A percentile compares a stretch with the other conserved stretches of the same genome.
These are phyloP conservation scores for Mortierella sp. DNA, from an alignment of 371 early-diverging fungal genomes.

Conservation along the genomic window DNA sequence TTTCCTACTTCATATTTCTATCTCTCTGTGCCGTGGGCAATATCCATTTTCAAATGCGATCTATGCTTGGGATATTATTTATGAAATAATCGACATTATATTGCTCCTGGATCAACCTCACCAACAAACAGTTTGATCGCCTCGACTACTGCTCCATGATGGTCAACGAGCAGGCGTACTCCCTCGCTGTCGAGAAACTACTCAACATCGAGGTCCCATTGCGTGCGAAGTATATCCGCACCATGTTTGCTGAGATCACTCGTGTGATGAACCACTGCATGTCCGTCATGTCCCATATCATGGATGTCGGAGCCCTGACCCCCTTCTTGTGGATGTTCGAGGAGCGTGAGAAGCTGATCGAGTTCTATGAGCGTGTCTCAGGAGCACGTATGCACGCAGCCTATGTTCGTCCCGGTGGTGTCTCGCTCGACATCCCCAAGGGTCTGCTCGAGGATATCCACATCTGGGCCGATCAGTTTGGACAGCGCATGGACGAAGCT, in stretches of 20 bases:
- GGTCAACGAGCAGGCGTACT: conserved; percentile 95
- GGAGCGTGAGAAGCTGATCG: conserved; percentile 98
- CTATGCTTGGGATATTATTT: no score
- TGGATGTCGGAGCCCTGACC: conserved; percentile 98
- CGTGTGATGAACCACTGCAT: conserved; percentile 98
- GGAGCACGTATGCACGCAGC: conserved; percentile 99
- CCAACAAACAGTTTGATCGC: conserved; percentile 82
- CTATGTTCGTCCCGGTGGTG: conserved; percentile 98
- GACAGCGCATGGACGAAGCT: conserved; percentile 91
- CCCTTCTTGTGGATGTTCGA: conserved; percentile 99
- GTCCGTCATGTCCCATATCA: conserved; percentile 95
- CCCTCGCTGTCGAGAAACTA: conserved; percentile 96
- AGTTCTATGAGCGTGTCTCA: conserved; percentile 98
- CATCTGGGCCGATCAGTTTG: conserved; percentile 91
- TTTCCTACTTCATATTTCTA: no score
- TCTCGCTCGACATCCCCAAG: conserved; percentile 91
- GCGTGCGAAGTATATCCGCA: conserved; percentile 96
- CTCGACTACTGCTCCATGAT: conserved; percentile 99
- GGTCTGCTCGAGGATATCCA: conserved; percentile 96
- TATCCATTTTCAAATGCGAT: no score
- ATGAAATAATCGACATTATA: no score
- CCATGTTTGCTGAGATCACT: conserved; percentile 97
- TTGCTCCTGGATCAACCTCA: not conserved
- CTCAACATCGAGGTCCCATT: conserved; percentile 96
- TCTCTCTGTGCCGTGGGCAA: no score